Evolutionary conservation across 192 early-diverging fungal species (phyloP).

Genomic region (Linnemannia schmuckeri): DNA sequence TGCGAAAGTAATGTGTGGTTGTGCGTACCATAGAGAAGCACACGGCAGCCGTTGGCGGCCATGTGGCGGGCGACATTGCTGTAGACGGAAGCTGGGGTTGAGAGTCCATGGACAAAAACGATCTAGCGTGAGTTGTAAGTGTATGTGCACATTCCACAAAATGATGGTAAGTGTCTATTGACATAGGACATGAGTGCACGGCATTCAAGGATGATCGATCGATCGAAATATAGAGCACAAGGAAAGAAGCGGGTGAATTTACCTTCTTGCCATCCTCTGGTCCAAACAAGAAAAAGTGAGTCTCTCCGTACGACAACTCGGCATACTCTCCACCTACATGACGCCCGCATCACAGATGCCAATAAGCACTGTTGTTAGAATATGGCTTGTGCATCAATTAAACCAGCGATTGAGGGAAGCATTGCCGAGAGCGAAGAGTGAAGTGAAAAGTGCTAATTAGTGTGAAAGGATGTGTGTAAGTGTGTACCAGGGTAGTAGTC

Average conservation of each 20-base stretch:
- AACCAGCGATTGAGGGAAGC: too few relatives aligned
- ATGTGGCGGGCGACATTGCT: slow-evolving; percentile 30
- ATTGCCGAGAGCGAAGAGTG: too few relatives aligned
- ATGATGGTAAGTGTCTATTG: neutral
- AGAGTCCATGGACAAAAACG: slow-evolving; percentile 51
- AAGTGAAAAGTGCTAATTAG: too few relatives aligned
- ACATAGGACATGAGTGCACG: neutral
- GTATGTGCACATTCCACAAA: neutral
- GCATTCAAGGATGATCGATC: neutral
- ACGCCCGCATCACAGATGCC: neutral
- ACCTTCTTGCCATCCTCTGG: slow-evolving; percentile 56
- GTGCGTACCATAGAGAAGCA: slow-evolving; percentile 40
- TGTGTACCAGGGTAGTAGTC: slow-evolving; percentile 45
- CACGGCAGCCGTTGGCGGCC: slow-evolving; percentile 40
- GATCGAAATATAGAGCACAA: neutral
- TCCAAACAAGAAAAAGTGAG: slow-evolving; percentile 54
- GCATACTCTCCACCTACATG: slow-evolving; percentile 47
- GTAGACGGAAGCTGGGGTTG: slow-evolving; percentile 43
- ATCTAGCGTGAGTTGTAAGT: slow-evolving; percentile 8
- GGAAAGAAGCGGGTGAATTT: neutral
- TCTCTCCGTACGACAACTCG: slow-evolving; percentile 46
- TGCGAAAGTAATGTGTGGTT: neutral
- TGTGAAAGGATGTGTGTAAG: too few relatives aligned
- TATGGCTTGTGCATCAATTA: neutral
- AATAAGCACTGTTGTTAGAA: neutral